Percentiles rank a stretch among this genome's conserved stretches.
phyloP scores from a whole-genome alignment of 2,329 filamentous ascomycete genomes.

The Fusarium multiceps region DNA sequence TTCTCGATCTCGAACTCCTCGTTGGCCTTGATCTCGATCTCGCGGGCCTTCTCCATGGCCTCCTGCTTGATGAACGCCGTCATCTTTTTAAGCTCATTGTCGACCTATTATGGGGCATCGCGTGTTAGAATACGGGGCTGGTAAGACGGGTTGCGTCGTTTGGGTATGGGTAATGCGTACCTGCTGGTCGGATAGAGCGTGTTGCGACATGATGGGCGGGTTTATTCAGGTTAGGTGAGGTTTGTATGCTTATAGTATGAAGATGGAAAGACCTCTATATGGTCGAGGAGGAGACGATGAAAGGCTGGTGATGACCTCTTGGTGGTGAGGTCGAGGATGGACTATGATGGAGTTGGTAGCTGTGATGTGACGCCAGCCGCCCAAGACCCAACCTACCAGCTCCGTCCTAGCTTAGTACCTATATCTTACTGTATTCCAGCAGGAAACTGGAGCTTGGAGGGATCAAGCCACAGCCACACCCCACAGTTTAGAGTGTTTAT shows the following conservation, averaged over 20 bases:
- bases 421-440: conserved; percentile 30
- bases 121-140: conserved; percentile 28
- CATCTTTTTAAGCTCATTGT: conserved; percentile 99
- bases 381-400: conserved; percentile 21
- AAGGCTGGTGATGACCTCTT: conserved; percentile 40
- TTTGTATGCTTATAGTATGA: conserved; percentile 15
- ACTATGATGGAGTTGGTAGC: conserved; percentile 43
- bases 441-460: conserved; percentile 31
- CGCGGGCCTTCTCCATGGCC: conserved; percentile 93
- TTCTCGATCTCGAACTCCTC: conserved; percentile 99
- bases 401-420: conserved; percentile 10
- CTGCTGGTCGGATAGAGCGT: conserved; percentile 98
- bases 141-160: conserved; percentile 32
- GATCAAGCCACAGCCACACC: conserved; percentile 35
- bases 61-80: conserved; percentile 99
- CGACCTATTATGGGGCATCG: conserved; percentile 70
- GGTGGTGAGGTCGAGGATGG: conserved; percentile 27
- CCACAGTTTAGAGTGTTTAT: conserved; percentile 15
- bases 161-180: conserved; percentile 60
- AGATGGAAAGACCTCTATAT: background rate
- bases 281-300: conserved; percentile 21
- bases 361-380: conserved; percentile 46
- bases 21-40: conserved; percentile 98
- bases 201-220: conserved; percentile 82
- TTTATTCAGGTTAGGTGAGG: conserved; percentile 24